Percentiles rank a stretch among this genome's conserved stretches.
phyloP scores from a whole-genome alignment of 805 yeast genomes.

The Huiozyma naganishii region DNA sequence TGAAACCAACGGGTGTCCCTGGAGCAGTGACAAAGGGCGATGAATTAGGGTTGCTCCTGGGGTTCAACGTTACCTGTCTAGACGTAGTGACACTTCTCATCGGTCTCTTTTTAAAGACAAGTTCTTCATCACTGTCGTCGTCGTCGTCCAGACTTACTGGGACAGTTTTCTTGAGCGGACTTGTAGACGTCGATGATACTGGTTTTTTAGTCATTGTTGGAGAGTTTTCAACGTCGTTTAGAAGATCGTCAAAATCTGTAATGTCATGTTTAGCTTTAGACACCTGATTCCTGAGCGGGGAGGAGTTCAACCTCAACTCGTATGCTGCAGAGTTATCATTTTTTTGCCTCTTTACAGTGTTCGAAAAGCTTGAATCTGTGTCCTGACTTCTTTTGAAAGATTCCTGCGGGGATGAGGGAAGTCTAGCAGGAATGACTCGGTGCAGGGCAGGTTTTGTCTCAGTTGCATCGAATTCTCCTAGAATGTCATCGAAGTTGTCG shows the following conservation, averaged over 20 bases:
- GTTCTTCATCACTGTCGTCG: constrained; percentile 25
- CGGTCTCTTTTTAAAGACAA: constrained; percentile 21
- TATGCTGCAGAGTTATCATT: constrained; percentile 5
- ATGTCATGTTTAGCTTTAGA: background rate
- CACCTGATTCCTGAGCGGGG: constrained; percentile 17
- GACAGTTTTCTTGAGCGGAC: constrained; percentile 1
- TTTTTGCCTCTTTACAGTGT: constrained; percentile 9
- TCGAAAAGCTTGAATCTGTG: background rate
- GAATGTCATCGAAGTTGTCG: constrained; percentile 57
- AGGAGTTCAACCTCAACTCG: constrained; percentile 12
- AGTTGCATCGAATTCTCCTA: constrained; percentile 37
- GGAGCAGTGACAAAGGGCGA: constrained; percentile 28
- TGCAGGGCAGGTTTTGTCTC: background rate
- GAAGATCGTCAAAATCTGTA: constrained; percentile 7
- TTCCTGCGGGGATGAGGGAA: constrained; percentile 7
- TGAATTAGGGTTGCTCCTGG: constrained; percentile 14
- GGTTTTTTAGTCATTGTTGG: constrained; percentile 9
- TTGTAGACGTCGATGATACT: background rate
- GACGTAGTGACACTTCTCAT: constrained; percentile 20
- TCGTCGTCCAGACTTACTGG: constrained; percentile 26
- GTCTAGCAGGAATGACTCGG: background rate
- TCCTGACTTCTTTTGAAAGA: constrained; percentile 1
- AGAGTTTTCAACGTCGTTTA: constrained; percentile 16
- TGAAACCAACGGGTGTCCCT: constrained; percentile 17
- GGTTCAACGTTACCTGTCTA: constrained; percentile 18